Percentiles rank a stretch among this genome's conserved stretches.
Evolutionary conservation across 805 yeast species (phyloP).

Genomic region (Kluyveromyces siamensis): DNA sequence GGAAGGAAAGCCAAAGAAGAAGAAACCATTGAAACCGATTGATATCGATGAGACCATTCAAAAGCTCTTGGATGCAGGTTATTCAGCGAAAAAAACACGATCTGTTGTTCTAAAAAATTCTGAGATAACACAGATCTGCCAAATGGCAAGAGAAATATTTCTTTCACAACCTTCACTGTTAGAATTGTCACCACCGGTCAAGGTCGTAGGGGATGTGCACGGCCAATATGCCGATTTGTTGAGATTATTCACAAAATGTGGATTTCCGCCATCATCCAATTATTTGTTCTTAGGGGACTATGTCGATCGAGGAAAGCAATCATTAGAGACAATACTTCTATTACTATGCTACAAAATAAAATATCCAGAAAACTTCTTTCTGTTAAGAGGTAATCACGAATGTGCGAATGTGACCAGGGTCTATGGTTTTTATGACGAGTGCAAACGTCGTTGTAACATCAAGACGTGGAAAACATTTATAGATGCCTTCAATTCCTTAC

Average conservation of each 20-base stretch:
- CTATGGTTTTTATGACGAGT: conserved; percentile 96
- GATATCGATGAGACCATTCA: conserved; percentile 87
- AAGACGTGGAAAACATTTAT: conserved; percentile 91
- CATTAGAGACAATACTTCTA: conserved; percentile 81
- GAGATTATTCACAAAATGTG: conserved; percentile 88
- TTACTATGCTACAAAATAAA: conserved; percentile 89
- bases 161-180: conserved; percentile 82
- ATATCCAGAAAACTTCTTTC: conserved; percentile 91
- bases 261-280: conserved; percentile 92
- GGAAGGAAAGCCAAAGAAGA: conserved; percentile 18
- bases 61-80: conserved; percentile 88
- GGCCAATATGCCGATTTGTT: conserved; percentile 92
- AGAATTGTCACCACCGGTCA: conserved; percentile 76
- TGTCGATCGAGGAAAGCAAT: conserved; percentile 96
- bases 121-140: conserved; percentile 84
- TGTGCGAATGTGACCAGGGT: conserved; percentile 95
- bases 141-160: conserved; percentile 81
- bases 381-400: conserved; percentile 93
- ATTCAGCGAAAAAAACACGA: conserved; percentile 88
- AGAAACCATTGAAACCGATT: conserved; percentile 24
- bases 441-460: conserved; percentile 85
- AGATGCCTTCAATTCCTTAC: conserved; percentile 91
- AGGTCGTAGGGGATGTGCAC: conserved; percentile 88
- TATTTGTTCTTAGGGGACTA: conserved; percentile 92
- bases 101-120: conserved; percentile 78